These are phyloP conservation scores for Gentiana straminea DNA, from an alignment of 257 asterid species.

Conservation along the genomic window DNA sequence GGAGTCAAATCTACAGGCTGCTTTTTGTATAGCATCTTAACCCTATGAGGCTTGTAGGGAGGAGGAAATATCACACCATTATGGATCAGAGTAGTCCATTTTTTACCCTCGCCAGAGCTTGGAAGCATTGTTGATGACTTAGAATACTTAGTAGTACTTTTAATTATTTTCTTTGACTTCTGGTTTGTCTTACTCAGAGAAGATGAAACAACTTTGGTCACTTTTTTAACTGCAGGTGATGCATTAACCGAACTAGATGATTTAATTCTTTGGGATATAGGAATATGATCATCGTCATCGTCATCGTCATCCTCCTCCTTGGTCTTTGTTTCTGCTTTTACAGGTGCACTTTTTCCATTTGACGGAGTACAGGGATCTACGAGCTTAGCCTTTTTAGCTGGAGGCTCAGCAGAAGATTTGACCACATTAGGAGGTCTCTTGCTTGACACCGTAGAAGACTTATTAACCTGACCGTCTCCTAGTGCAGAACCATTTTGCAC, in stretches of 20 bases:
- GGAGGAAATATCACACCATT: conserved; percentile 96
- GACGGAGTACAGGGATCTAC: conserved; percentile 26
- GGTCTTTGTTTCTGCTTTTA: conserved; percentile 45
- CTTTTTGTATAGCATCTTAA: conserved; percentile 86
- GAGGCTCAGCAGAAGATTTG: conserved; percentile 34
- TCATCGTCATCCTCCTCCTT: conserved; percentile 80
- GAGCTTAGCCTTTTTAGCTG: conserved; percentile 59
- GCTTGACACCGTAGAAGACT: conserved; percentile 38
- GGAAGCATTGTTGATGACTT: conserved; percentile 78
- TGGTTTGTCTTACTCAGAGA: conserved; percentile 32
- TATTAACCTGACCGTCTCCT: conserved; percentile 19
- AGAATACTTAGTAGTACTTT: conserved; percentile 41
- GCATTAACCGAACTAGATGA: conserved; percentile 37
- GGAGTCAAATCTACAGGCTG: conserved; percentile 70
- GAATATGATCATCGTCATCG: conserved; percentile 55
- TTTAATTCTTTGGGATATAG: conserved; percentile 60
- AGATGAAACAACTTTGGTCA: conserved; percentile 29
- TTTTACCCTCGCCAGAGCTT: conserved; percentile 93
- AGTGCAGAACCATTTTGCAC: conserved; percentile 60
- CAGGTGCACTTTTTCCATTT: conserved; percentile 28
- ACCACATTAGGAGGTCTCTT: conserved; percentile 55
- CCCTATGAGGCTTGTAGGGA: conserved; percentile 88
- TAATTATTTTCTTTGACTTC: conserved; percentile 45
- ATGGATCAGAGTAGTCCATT: conserved; percentile 93
- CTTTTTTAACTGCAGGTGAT: conserved; percentile 28